These are phyloP conservation scores for Dactylonectria macrodidyma DNA, from an alignment of 2,329 filamentous ascomycete species.

Conservation along the genomic window DNA sequence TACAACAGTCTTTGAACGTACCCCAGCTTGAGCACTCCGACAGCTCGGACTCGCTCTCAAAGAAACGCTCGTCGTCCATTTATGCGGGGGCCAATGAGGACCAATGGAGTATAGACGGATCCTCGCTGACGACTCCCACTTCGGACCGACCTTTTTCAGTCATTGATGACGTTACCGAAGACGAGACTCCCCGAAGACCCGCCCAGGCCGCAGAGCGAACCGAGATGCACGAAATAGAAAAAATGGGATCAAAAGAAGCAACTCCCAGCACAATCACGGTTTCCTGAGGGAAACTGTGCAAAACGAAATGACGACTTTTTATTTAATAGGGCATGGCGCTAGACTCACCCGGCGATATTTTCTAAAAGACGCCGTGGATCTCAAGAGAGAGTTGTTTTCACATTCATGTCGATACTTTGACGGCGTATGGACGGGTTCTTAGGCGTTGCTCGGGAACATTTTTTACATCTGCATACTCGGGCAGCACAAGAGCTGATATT, in stretches of 20 bases:
- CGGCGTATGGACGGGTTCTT: conserved; percentile 42
- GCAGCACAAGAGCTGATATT: conserved; percentile 42
- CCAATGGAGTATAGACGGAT: conserved; percentile 55
- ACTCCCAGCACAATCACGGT: conserved; percentile 42
- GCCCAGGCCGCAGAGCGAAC: conserved; percentile 41
- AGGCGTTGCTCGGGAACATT: conserved; percentile 42
- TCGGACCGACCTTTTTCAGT: conserved; percentile 55
- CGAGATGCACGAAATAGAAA: conserved; percentile 42
- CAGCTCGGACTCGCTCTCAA: conserved; percentile 48
- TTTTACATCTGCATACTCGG: conserved; percentile 41
- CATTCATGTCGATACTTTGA: conserved; percentile 49
- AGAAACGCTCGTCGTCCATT: conserved; percentile 56
- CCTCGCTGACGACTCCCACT: conserved; percentile 56
- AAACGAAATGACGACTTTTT: conserved; percentile 39
- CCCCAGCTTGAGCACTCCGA: conserved; percentile 44
- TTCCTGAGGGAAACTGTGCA: too few relatives aligned
- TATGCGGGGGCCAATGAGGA: conserved; percentile 57
- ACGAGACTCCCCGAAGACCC: conserved; percentile 51
- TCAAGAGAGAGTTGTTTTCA: conserved; percentile 39
- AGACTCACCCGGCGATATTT: conserved; percentile 38
- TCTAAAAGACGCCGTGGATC: conserved; percentile 34
- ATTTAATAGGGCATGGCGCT: conserved; percentile 42
- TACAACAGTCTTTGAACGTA: conserved; percentile 28
- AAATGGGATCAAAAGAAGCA: conserved; percentile 44
- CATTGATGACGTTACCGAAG: conserved; percentile 49